These are phyloP conservation scores for Ustilago esculenta DNA, from an alignment of 1,284 basidiomycete genomes.

Conservation along the genomic window DNA sequence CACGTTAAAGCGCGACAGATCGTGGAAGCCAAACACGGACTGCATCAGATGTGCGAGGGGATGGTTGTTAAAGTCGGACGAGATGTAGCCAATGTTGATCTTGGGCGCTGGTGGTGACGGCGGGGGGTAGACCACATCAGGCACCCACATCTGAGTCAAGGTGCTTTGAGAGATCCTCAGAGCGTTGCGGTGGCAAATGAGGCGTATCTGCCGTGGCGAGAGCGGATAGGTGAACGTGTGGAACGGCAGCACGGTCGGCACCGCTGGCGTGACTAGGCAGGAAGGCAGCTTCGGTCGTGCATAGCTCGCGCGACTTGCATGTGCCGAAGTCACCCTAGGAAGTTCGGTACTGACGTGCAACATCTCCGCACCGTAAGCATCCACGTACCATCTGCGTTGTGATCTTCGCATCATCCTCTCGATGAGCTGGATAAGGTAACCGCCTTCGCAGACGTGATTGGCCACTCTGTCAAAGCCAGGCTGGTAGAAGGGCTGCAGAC, in stretches of 20 bases:
- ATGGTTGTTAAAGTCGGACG: constrained; percentile 75
- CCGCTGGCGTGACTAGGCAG: constrained; percentile 68
- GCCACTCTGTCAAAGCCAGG: constrained; percentile 59
- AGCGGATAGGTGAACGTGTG: constrained; percentile 74
- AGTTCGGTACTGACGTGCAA: constrained; percentile 12
- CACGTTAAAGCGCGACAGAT: constrained; percentile 70
- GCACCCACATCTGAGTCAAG: constrained; percentile 71
- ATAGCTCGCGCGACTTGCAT: constrained; percentile 53
- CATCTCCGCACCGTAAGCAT: constrained; percentile 50
- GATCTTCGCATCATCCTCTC: constrained; percentile 71
- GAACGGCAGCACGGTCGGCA: constrained; percentile 74
- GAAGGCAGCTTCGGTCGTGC: constrained; percentile 67
- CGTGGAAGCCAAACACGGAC: constrained; percentile 73
- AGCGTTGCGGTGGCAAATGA: constrained; percentile 74
- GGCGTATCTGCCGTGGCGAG: constrained; percentile 71
- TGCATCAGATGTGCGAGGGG: constrained; percentile 75
- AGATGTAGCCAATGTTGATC: constrained; percentile 74
- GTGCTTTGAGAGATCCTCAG: constrained; percentile 72
- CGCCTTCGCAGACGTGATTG: constrained; percentile 70
- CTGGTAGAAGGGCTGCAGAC: constrained; percentile 68
- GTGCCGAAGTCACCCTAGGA: constrained; percentile 15
- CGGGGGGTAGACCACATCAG: constrained; percentile 71
- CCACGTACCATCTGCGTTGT: constrained; percentile 72
- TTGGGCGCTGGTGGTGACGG: constrained; percentile 71
- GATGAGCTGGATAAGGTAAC: constrained; percentile 72